These are phyloP conservation scores for Avena eriantha DNA, from an alignment of 176 grass and related monocot species.

Conservation along the genomic window DNA sequence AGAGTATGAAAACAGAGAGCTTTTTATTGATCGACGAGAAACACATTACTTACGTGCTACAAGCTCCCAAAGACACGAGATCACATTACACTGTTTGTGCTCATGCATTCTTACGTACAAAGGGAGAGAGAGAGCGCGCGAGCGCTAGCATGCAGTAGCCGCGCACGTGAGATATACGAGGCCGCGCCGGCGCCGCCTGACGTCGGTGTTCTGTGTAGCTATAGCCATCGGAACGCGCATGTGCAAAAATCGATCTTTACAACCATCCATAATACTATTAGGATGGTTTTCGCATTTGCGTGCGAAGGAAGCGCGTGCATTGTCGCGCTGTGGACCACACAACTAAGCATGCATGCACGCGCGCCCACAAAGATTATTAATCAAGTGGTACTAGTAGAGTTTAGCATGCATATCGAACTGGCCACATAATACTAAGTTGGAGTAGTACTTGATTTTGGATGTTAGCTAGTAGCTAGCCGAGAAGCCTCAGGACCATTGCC, in stretches of 20 bases:
- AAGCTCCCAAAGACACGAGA: neutral
- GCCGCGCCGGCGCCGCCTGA: too few relatives aligned
- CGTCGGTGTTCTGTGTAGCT: neutral
- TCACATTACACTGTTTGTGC: neutral
- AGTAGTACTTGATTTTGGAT: neutral
- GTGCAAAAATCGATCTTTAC: conserved; percentile 38
- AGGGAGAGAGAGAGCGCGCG: too few relatives aligned
- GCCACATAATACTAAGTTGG: neutral
- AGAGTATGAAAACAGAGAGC: too few relatives aligned
- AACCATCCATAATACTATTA: neutral
- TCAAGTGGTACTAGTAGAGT: conserved; percentile 16
- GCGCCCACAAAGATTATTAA: conserved; percentile 32
- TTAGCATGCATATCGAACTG: conserved; percentile 21
- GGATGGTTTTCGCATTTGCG: conserved; percentile 53
- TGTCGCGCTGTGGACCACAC: conserved; percentile 44
- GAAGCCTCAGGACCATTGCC: conserved; percentile 6
- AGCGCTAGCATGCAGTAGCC: neutral
- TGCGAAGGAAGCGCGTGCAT: conserved; percentile 56
- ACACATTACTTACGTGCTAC: neutral
- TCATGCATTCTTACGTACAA: neutral
- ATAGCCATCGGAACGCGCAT: neutral
- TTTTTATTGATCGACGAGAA: neutral
- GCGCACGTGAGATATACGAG: conserved; percentile 37
- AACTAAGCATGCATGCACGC: conserved; percentile 8
- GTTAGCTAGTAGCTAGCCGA: conserved; percentile 29